Evolutionary conservation across 495 filamentous ascomycete genomes (phyloP), one percentile per base, ranked within the genome.

Genomic region (Aspergillus mulundensis): DNA sequence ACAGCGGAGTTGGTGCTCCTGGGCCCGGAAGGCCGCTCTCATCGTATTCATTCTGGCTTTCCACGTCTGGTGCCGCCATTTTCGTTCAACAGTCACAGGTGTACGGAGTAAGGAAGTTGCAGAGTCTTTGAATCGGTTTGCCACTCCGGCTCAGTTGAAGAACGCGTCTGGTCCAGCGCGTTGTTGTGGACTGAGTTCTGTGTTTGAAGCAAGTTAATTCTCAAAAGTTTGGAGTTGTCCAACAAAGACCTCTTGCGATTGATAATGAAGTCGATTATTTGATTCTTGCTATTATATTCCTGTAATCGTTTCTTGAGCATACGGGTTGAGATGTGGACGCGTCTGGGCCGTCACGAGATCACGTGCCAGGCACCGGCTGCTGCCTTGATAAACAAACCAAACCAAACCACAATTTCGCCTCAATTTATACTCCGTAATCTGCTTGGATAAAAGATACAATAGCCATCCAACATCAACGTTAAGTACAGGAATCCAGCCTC

Each of bases 1-100:
- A 72, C 30, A 98, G 81, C n/a, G 94, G 94, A 45, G 91, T 97
- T 12, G 94, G 94, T 18, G 95, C 94, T 61, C 94, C 94, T 57
- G 95, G 94, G 24, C 90, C 91, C 40, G 86, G 85, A 52, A 81
- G 72, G 20, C 77, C 75, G 61, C 73, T 80, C 59, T 89, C 87
- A 47, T 87, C 87, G 52, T 73, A 72, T 42, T 86, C 81, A 24
- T 72, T 76, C 60, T 87, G 83, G 25, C 78, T 70, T n/a, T 73
- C 79, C 62, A 80, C 81, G 56, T 82, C 84, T 20, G n/a, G n/a
- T n/a, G 75, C 68, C 43, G 78, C 80, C 83, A 88, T 87, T 18
- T 60, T 70, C 1, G 14, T 20, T 50, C 5, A 36, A 43, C 5
- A 15, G 11, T 12, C 48, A 42, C 34, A 49, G 28, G 8, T 23